Conservation (phyloP, 75 land plant species). For the Larix kaempferi region DNA sequence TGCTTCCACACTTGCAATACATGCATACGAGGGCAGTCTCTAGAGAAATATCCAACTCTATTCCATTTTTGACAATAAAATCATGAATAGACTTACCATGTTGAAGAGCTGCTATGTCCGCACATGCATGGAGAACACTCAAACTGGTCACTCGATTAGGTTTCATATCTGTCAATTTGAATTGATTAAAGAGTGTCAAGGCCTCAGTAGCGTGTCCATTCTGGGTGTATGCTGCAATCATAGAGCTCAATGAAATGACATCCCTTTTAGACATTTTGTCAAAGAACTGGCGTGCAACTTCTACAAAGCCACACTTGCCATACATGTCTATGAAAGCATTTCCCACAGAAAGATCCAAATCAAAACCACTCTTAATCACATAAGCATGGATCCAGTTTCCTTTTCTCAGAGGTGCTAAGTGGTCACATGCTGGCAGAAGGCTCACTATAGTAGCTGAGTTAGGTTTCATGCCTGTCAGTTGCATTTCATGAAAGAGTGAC, state of each 20-base stretch:
- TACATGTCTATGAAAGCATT: constrained; percentile 74
- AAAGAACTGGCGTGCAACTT: constrained; percentile 41
- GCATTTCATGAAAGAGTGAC: constrained; percentile 39
- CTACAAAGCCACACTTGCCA: constrained; percentile 57
- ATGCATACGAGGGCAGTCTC: constrained; percentile 52
- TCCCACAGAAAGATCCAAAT: constrained; percentile 39
- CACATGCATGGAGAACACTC: constrained; percentile 43
- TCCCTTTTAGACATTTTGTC: constrained; percentile 38
- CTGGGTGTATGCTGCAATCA: constrained; percentile 59
- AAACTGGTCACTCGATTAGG: constrained; percentile 49
- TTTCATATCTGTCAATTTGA: constrained; percentile 17
- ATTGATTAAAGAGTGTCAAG: constrained; percentile 33
- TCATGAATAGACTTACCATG: constrained; percentile 55
- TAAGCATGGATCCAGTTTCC: constrained; percentile 59
- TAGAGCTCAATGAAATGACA: constrained; percentile 56
- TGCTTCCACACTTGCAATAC: constrained; percentile 71
- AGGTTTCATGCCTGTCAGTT: constrained; percentile 9
- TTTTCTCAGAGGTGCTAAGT: constrained; percentile 22
- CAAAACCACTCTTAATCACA: constrained; percentile 32
- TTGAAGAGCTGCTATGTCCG: constrained; percentile 36
- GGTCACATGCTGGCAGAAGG: constrained; percentile 48
- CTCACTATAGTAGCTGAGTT: constrained; percentile 45
- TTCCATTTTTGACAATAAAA: constrained; percentile 29
- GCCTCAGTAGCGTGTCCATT: constrained; percentile 50
- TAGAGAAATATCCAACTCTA: constrained; percentile 28